Base-by-base conservation (phyloP, 129 eudicot species). In the Flaveria sonorensis region DNA sequence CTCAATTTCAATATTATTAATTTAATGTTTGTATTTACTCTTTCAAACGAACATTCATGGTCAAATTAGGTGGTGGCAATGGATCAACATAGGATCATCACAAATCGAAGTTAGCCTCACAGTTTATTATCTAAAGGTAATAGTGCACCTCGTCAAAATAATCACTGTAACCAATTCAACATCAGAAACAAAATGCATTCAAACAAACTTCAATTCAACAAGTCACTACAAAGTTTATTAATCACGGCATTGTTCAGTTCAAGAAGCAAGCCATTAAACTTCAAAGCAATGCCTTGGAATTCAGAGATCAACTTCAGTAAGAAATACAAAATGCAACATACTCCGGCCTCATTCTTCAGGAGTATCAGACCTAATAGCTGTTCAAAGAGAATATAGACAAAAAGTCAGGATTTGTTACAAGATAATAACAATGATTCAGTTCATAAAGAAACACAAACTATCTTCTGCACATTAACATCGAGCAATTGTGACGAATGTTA, bases 361-460 rank as follows among this genome's bases (percentile, higher is more conserved):
- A 63, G 88, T 62, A 47, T 88, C 92, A 0, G 96, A 81, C 80
- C 96, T 87, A 21, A 86, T 39, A 62, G 90, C 96, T 90, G 96
- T 59, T 78, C 59, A 57, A 56, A 56, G 67, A 62, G 7, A 52
- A 80, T 11, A 53, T 51, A 21, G 23, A 57, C 13, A 70, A 43
- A 7, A 64, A 9, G 57, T 82, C 71, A 82, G 74, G 1, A 79
- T 39, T 39, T 32, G 13, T 45, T 16, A 43, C 39, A 53, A 23
- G 2, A 65, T 71, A 61, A 32, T 11, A 75, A 20, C 23, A 57
- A 57, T 6, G 10, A 57, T 32, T 23, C 16, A 13, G n/a, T 4
- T 20, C 3, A 42, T 47, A 53, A 61, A 39, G 52, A 72, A 51
- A 23, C 26, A 51, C 40, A 47, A 32, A 7, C 48, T 6, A n/a